Percentiles rank a stretch among this genome's conserved stretches.
phyloP scores from a whole-genome alignment of 2,329 filamentous ascomycete genomes.

The Zymoseptoria crescenta region DNA sequence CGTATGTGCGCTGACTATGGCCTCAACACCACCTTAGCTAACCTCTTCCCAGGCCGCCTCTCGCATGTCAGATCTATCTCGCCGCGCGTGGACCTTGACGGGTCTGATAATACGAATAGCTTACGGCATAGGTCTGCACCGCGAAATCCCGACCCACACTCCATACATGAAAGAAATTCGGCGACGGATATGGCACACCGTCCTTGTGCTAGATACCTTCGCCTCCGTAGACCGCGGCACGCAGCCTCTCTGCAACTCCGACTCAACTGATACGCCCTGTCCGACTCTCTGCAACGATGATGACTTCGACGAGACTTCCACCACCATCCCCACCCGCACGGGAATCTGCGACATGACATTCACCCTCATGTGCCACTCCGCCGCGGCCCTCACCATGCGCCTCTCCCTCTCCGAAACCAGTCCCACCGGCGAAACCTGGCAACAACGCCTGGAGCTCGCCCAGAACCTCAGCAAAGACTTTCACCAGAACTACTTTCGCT shows the following conservation, averaged over 20 bases:
- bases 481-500: conserved; percentile 17
- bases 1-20: conserved; percentile 9
- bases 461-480: conserved; percentile 12
- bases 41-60: conserved; percentile 5
- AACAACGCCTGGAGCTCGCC: conserved; percentile 21
- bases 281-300: conserved; percentile 26
- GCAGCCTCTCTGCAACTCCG: conserved; percentile 12
- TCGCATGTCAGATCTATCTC: conserved; percentile 17
- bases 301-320: conserved; percentile 20
- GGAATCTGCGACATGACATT: conserved; percentile 25
- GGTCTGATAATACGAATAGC: conserved; percentile 24
- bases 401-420: conserved; percentile 12
- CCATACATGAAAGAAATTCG: conserved; percentile 24
- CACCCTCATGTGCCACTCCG: conserved; percentile 11
- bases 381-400: conserved; percentile 9
- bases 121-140: conserved; percentile 21
- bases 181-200: conserved; percentile 23
- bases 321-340: conserved; percentile 8
- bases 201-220: conserved; percentile 23
- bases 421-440: conserved; percentile 18
- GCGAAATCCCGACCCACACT: conserved; percentile 13
- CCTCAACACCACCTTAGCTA: background rate
- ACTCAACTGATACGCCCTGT: conserved; percentile 13
- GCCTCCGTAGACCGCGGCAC: conserved; percentile 22
- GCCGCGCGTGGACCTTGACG: conserved; percentile 23